phyloP scores from a whole-genome alignment of 495 filamentous ascomycete genomes.

The Penicillium manginii region DNA sequence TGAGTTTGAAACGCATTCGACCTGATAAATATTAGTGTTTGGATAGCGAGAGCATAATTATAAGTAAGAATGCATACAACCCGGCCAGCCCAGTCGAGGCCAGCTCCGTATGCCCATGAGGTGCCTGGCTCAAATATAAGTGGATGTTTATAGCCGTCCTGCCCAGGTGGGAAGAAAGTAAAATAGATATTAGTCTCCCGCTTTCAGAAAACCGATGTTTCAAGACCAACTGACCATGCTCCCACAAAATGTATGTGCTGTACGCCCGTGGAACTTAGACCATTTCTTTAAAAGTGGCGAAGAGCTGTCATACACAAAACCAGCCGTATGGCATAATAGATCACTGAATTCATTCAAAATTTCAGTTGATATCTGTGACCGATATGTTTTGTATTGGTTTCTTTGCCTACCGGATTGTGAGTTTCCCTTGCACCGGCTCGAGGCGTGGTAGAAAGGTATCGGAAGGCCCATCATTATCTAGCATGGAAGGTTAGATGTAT shows the following conservation, averaged over 20 bases:
- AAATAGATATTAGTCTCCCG: neutral
- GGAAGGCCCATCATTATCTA: neutral
- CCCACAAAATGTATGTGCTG: constrained; percentile 19
- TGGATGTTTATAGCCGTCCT: constrained; percentile 35
- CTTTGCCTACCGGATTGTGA: constrained; percentile 10
- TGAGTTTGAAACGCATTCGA: constrained; percentile 31
- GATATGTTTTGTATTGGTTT: too few species aligned
- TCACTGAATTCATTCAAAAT: constrained; percentile 1
- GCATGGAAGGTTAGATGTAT: neutral
- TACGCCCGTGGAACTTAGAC: constrained; percentile 17
- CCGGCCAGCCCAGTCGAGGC: constrained; percentile 52
- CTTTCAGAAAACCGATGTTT: neutral
- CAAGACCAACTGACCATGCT: constrained; percentile 13
- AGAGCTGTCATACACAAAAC: constrained; percentile 21
- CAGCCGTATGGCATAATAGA: constrained; percentile 18
- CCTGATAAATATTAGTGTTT: neutral
- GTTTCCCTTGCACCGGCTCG: constrained; percentile 1
- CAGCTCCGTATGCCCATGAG: constrained; percentile 46
- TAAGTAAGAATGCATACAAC: constrained; percentile 22
- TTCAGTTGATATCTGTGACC: too few species aligned
- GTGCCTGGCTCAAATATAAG: constrained; percentile 50
- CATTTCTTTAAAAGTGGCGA: constrained; percentile 16
- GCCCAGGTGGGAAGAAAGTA: too few species aligned
- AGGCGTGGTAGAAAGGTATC: neutral
- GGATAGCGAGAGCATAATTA: too few species aligned